A percentile compares a stretch with the other conserved stretches of the same genome.
Evolutionary conservation across 108 stramenopile genomes (phyloP).

Genomic region (Discostella stelligeroides): DNA sequence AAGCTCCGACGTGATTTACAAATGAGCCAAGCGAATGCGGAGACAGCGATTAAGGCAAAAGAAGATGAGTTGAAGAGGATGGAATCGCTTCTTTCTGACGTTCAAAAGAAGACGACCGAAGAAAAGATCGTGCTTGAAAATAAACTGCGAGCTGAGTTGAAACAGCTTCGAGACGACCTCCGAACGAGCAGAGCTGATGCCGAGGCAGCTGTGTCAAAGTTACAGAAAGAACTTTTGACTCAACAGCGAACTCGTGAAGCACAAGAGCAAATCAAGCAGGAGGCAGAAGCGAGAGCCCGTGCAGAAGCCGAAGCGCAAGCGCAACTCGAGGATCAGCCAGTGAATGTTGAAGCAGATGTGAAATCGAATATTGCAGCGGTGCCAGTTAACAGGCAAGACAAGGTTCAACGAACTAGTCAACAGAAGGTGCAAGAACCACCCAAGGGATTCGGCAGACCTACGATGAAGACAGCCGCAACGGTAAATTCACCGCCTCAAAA

Average conservation of each 20-base stretch:
- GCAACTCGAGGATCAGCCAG: background rate
- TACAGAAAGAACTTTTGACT: constrained; percentile 12
- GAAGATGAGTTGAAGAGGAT: constrained; percentile 24
- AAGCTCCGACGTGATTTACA: constrained; percentile 8
- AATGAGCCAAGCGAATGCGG: constrained; percentile 4
- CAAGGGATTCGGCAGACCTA: constrained; percentile 28
- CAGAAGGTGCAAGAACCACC: background rate
- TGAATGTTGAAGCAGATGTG: background rate
- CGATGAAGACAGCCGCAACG: constrained; percentile 14
- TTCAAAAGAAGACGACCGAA: background rate
- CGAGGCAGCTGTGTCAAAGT: background rate
- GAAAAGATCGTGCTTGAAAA: constrained; percentile 18
- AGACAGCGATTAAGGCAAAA: constrained; percentile 15
- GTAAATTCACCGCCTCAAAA: background rate
- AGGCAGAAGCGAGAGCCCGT: constrained; percentile 1
- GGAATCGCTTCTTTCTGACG: constrained; percentile 17
- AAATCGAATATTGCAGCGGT: background rate
- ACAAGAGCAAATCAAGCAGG: background rate
- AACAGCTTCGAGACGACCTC: constrained; percentile 10
- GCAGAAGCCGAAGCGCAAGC: no score
- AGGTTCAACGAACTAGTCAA: constrained; percentile 6
- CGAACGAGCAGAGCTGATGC: constrained; percentile 1
- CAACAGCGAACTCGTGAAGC: background rate
- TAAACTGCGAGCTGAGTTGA: constrained; percentile 14
- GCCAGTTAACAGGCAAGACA: constrained; percentile 6